phyloP scores from a whole-genome alignment of 2,329 filamentous ascomycete species.

The Sarocladium kiliense region DNA sequence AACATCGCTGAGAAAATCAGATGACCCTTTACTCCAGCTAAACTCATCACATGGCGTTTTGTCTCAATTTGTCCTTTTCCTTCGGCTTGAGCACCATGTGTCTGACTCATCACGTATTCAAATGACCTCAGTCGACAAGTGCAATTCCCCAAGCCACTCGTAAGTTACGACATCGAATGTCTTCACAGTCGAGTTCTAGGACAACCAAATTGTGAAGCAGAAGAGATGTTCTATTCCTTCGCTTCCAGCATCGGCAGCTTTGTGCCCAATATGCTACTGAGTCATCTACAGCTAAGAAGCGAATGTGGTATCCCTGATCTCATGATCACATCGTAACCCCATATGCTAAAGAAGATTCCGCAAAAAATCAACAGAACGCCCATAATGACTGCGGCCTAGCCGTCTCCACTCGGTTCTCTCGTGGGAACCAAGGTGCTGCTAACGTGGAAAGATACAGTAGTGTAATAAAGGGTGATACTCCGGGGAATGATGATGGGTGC shows the following conservation, averaged over 20 bases:
- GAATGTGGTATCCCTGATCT: conserved; percentile 7
- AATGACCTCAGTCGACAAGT: too few species aligned
- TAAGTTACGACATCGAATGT: too few species aligned
- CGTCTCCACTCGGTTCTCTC: not conserved
- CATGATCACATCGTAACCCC: not conserved
- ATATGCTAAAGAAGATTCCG: not conserved
- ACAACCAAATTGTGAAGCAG: not conserved
- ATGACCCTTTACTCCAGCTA: too few species aligned
- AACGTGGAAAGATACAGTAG: not conserved
- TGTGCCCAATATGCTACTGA: not conserved
- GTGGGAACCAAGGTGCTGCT: not conserved
- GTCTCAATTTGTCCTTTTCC: too few species aligned
- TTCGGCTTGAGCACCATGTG: too few species aligned
- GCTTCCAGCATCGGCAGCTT: not conserved
- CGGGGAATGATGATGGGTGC: not conserved
- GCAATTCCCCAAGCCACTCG: too few species aligned
- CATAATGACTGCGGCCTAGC: not conserved
- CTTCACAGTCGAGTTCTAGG: too few species aligned
- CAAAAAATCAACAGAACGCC: conserved; percentile 7
- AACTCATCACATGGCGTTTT: too few species aligned
- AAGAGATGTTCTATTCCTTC: not conserved
- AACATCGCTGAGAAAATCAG: too few species aligned
- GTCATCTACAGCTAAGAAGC: conserved; percentile 5
- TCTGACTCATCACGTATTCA: too few species aligned
- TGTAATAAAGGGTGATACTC: not conserved